These are phyloP conservation scores for Prunus davidiana DNA, from an alignment of 306 rosid genomes.

Conservation along the genomic window DNA sequence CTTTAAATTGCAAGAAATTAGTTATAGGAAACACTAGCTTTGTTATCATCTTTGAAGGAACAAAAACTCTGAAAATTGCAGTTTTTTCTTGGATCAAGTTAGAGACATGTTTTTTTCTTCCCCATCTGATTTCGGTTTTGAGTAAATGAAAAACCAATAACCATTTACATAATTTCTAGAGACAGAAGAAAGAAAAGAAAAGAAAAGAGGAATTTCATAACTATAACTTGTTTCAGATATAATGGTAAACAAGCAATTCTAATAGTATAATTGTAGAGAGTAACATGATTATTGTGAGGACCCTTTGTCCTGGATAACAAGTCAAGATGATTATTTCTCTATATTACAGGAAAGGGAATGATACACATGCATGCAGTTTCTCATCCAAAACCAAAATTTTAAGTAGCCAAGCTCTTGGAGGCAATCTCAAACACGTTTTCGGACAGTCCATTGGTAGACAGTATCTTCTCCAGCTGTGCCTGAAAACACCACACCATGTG, in stretches of 20 bases:
- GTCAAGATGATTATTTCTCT: background rate
- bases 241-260: constrained; percentile 4
- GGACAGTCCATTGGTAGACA: constrained; percentile 81
- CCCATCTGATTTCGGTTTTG: background rate
- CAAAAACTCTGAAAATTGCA: background rate
- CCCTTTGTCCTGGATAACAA: background rate
- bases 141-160: background rate
- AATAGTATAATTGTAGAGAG: background rate
- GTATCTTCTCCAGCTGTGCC: constrained; percentile 91
- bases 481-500: constrained; percentile 37
- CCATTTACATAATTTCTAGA: background rate
- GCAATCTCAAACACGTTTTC: constrained; percentile 96
- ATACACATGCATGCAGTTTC: background rate
- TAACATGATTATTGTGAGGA: background rate
- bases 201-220: background rate
- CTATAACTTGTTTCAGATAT: no score
- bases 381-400: background rate
- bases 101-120: background rate
- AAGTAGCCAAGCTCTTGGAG: constrained; percentile 88
- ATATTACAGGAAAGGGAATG: background rate
- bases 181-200: background rate
- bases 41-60: background rate
- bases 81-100: background rate
- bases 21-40: no score
- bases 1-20: background rate